Percentiles rank a stretch among this genome's conserved stretches.
Evolutionary conservation across 2,329 filamentous ascomycete species (phyloP).

Genomic region (Penicillium sp.): DNA sequence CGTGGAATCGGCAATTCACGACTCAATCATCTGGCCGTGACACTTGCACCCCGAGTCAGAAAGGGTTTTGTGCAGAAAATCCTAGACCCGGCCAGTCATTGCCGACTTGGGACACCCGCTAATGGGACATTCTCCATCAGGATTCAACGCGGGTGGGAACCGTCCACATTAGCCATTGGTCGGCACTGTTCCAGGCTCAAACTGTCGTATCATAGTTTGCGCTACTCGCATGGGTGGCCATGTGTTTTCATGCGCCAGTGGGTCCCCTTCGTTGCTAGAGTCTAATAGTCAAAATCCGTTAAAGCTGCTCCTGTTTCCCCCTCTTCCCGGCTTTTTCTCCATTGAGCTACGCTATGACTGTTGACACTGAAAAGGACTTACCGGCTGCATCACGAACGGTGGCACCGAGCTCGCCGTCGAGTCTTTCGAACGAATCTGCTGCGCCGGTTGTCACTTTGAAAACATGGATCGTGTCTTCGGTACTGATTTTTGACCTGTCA

Average conservation of each 20-base stretch:
- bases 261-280: background rate
- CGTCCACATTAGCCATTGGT: background rate
- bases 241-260: background rate
- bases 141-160: background rate
- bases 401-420: slow-evolving; percentile 6
- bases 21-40: background rate
- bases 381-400: slow-evolving; percentile 3
- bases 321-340: background rate
- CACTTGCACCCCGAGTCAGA: background rate
- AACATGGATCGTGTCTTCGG: slow-evolving; percentile 29
- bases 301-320: background rate
- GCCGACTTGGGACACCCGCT: background rate
- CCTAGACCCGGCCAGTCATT: background rate
- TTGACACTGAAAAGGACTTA: slow-evolving; percentile 7
- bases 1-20: background rate
- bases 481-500: slow-evolving; percentile 8
- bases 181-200: background rate
- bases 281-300: background rate
- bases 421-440: background rate
- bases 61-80: background rate
- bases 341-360: slow-evolving; percentile 3
- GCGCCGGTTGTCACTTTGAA: slow-evolving; percentile 26
- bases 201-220: background rate
- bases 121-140: background rate
- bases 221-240: background rate